Conservation (phyloP, 306 rosid genomes). For the Luffa acutangula region DNA sequence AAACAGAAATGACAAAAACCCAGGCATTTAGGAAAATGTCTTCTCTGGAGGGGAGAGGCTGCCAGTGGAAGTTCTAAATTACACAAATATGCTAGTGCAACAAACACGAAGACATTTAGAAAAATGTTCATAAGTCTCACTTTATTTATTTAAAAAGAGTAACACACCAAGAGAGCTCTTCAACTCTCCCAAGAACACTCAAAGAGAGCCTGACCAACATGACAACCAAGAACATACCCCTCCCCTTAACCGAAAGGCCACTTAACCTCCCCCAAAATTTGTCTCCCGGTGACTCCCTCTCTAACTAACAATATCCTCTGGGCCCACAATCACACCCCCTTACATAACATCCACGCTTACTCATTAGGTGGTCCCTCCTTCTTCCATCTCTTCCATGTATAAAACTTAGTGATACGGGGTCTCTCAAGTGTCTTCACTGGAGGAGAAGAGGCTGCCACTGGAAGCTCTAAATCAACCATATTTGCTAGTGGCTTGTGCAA, state of each 20-base stretch:
- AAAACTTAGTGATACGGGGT: background rate
- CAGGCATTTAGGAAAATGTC: background rate
- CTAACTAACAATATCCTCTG: background rate
- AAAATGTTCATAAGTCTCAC: no score
- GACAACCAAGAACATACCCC: no score
- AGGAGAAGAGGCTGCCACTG: background rate
- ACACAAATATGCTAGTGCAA: background rate
- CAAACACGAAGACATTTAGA: background rate
- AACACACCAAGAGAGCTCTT: background rate
- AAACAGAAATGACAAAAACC: conserved; percentile 18
- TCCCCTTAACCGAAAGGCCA: no score
- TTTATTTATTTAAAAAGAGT: background rate
- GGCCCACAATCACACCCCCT: background rate
- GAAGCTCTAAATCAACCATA: background rate
- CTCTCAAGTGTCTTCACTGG: background rate
- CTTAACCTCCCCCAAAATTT: no score
- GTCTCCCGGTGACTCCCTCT: background rate
- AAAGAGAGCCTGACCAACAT: background rate
- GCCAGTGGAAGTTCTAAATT: background rate
- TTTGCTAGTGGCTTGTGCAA: background rate
- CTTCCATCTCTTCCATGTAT: background rate
- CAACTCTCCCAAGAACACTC: background rate
- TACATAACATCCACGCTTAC: no score
- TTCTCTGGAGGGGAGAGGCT: background rate
- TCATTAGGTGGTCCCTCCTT: no score